Conservation (phyloP, 441 rosid species). For the Erysimum cheiri region DNA sequence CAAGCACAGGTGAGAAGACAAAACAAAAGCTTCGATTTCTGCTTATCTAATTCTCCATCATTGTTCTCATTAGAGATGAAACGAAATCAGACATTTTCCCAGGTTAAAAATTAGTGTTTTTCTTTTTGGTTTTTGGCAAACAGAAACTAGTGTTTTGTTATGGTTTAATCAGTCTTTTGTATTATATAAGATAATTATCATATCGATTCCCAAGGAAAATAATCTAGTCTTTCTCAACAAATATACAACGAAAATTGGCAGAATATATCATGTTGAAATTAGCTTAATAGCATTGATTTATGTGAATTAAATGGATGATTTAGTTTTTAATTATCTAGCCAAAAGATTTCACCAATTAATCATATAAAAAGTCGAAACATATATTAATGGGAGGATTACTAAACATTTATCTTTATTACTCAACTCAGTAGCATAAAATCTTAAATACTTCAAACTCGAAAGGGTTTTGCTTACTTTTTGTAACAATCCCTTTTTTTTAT, state of each 20-base stretch:
- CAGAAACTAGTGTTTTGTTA: constrained; percentile 27
- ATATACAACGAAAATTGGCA: neutral
- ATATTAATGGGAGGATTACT: too few species aligned
- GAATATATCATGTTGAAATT: neutral
- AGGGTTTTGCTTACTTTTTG: neutral
- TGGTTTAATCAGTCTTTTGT: constrained; percentile 28
- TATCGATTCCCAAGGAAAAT: neutral
- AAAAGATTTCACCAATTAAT: too few species aligned
- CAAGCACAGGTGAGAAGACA: constrained; percentile 43
- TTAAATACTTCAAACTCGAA: neutral
- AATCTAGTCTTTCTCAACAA: neutral
- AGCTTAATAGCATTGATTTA: neutral
- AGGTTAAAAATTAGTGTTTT: constrained; percentile 10
- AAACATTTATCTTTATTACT: too few species aligned
- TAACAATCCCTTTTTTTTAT: neutral
- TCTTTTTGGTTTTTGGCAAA: constrained; percentile 2
- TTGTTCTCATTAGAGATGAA: constrained; percentile 1
- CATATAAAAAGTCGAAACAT: too few species aligned
- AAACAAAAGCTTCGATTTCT: neutral
- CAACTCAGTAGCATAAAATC: neutral
- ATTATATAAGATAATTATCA: constrained; percentile 4
- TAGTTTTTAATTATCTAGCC: too few species aligned
- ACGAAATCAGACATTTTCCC: constrained; percentile 16
- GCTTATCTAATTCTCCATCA: neutral
- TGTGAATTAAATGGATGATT: neutral